These are phyloP conservation scores for Salisapilia sapeloensis DNA, from an alignment of 352 stramenopile species.

Conservation along the genomic window DNA sequence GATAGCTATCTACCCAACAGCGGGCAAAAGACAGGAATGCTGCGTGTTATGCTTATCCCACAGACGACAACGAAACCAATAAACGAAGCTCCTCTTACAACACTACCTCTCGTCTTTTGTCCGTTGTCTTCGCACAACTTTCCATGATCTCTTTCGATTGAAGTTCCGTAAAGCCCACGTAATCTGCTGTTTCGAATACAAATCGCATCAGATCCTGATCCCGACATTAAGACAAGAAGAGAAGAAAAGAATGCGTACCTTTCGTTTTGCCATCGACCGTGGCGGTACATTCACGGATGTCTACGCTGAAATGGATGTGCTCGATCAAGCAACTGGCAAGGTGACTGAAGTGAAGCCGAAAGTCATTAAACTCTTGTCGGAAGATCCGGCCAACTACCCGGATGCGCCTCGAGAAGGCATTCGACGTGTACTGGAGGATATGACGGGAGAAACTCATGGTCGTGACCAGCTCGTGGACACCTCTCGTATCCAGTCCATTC, in stretches of 20 bases:
- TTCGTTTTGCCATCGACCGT: conserved; percentile 95
- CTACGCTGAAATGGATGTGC: conserved; percentile 86
- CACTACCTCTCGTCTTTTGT: no score
- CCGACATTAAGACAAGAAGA: no score
- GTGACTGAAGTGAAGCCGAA: conserved; percentile 34
- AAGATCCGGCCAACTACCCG: conserved; percentile 95
- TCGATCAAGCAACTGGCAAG: conserved; percentile 22
- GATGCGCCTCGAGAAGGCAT: conserved; percentile 93
- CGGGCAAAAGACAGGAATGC: no score
- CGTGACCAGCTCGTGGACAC: conserved; percentile 78
- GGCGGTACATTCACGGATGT: conserved; percentile 97
- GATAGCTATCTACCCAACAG: no score
- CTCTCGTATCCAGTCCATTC: conserved; percentile 87
- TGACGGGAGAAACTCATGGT: conserved; percentile 79
- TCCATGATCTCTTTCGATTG: no score
- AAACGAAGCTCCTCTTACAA: no score
- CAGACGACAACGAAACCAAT: no score
- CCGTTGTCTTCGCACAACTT: no score
- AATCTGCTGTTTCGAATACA: no score
- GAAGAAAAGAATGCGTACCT: conserved; percentile 20
- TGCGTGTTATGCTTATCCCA: no score
- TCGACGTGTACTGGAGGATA: conserved; percentile 87
- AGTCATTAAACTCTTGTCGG: conserved; percentile 95
- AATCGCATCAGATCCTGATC: no score
- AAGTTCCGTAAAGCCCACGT: no score